Base-by-base conservation (phyloP, 768 basidiomycete species). In the Kwoniella sp. region DNA sequence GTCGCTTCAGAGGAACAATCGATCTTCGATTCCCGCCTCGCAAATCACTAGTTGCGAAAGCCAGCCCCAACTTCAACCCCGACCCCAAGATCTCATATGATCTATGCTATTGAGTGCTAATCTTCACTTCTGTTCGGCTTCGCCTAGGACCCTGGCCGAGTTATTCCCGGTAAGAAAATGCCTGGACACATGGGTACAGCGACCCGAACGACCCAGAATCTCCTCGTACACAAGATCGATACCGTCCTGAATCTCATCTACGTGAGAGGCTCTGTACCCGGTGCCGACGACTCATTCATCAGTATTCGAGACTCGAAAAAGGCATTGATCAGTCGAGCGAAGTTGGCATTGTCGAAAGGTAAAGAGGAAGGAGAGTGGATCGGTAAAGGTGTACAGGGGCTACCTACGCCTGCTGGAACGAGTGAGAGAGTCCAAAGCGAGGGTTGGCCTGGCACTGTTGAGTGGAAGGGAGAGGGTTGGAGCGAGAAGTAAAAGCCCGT, bases 141-240 rank as follows among this genome's bases (percentile, higher is more conserved):
- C n/a, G n/a, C n/a, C n/a, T 59, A 98, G 93, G 93, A 96, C 73
- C 95, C 96, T 25, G 96, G 96, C 51, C 88, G 96, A 73, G 85
- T 97, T 5, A 92, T 90, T 82, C 96, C 96, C 2, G 96, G 96
- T 37, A 96, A 93, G 83, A 98, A 97, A 83, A 97, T 96, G 95
- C 87, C 95, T 10, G 96, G 96, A 33, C 88, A 88, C 24, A 88
- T 97, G 84, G 96, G 96, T 54, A 89, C 87, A 60, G 84, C 86
- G 67, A 87, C 88, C 44, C 85, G 85, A 9, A 98, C 95, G 8
- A 84, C 85, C 15, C 92, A 95, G 74, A 98, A 97, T 77, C 86
- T 98, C 25, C 80, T 88, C 0, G 91, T 98, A 47, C 85, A 93
- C 59, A 89, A 92, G 22, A 85, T 99, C 63, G 96, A 99, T 82